phyloP scores from a whole-genome alignment of 768 basidiomycete species.

The Hemileccinum impolitum region DNA sequence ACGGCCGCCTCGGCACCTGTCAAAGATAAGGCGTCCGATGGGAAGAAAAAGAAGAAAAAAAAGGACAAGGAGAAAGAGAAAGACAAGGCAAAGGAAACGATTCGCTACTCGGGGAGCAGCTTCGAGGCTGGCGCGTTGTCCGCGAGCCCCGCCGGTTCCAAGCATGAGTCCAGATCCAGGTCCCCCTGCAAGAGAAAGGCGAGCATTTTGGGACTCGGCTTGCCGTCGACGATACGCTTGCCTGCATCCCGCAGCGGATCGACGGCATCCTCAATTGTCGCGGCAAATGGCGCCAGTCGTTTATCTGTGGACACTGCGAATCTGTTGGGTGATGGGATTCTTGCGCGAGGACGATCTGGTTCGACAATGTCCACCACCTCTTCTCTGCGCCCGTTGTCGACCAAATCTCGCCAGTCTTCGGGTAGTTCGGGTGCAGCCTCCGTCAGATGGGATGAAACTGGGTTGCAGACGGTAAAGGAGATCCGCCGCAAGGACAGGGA shows the following conservation, averaged over 20 bases:
- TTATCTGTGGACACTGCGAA: slow-evolving; percentile 34
- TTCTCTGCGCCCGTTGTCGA: slow-evolving; percentile 47
- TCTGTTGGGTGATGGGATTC: slow-evolving; percentile 29
- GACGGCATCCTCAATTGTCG: slow-evolving; percentile 32
- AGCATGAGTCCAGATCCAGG: slow-evolving; percentile 33
- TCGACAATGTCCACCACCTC: slow-evolving; percentile 40
- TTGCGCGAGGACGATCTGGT: slow-evolving; percentile 33
- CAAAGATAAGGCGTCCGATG: slow-evolving; percentile 29
- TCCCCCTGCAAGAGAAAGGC: slow-evolving; percentile 54
- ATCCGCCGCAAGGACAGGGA: slow-evolving; percentile 38
- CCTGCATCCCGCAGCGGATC: slow-evolving; percentile 37
- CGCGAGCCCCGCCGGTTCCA: slow-evolving; percentile 30
- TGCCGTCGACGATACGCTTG: slow-evolving; percentile 54
- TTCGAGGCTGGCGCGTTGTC: slow-evolving; percentile 65
- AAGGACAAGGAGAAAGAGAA: slow-evolving; percentile 37
- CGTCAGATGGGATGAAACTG: slow-evolving; percentile 51
- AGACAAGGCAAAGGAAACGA: slow-evolving; percentile 32
- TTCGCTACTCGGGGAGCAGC: slow-evolving; percentile 54
- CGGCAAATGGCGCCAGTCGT: slow-evolving; percentile 11
- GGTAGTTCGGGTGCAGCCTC: slow-evolving; percentile 41
- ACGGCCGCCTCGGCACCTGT: slow-evolving; percentile 24
- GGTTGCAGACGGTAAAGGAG: slow-evolving; percentile 48
- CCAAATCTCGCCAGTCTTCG: slow-evolving; percentile 38
- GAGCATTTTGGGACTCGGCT: slow-evolving; percentile 57
- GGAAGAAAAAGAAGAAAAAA: slow-evolving; percentile 37